phyloP scores from a whole-genome alignment of 2,329 filamentous ascomycete genomes.

The Xylaria sp. region DNA sequence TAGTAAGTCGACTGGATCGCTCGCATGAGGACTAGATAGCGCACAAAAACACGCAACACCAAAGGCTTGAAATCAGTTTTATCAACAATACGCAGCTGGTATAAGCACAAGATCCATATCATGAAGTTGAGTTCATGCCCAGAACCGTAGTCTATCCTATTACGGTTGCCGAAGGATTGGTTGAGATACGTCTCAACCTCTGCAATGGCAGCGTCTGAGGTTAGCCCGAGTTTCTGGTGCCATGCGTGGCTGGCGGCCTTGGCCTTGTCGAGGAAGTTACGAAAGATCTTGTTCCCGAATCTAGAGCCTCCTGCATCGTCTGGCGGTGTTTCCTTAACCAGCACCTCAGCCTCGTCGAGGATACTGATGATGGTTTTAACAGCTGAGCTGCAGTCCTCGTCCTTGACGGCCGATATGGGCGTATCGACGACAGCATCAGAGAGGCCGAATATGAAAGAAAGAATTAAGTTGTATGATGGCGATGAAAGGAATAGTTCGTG shows the following conservation, averaged over 20 bases:
- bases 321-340: constrained; percentile 78
- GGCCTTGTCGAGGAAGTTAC: constrained; percentile 79
- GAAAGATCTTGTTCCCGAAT: constrained; percentile 95
- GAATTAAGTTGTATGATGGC: constrained; percentile 77
- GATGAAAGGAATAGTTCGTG: constrained; percentile 85
- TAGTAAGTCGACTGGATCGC: constrained; percentile 92
- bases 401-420: constrained; percentile 71
- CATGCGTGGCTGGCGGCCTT: constrained; percentile 67
- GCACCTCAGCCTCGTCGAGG: constrained; percentile 73
- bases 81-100: constrained; percentile 76
- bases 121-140: constrained; percentile 98
- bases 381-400: constrained; percentile 66
- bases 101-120: constrained; percentile 95
- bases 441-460: constrained; percentile 87
- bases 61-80: constrained; percentile 76
- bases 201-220: constrained; percentile 63
- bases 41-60: constrained; percentile 80
- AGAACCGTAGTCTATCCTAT: constrained; percentile 94
- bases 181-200: constrained; percentile 85
- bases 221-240: constrained; percentile 71
- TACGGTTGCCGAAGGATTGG: constrained; percentile 86
- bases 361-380: constrained; percentile 75
- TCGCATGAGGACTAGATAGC: constrained; percentile 89
- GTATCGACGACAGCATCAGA: constrained; percentile 82
- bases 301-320: constrained; percentile 88